Evolutionary conservation across 2,329 filamentous ascomycete species (phyloP), one percentile per base, ranked within the genome.

Genomic region (Pyrenophora teres): DNA sequence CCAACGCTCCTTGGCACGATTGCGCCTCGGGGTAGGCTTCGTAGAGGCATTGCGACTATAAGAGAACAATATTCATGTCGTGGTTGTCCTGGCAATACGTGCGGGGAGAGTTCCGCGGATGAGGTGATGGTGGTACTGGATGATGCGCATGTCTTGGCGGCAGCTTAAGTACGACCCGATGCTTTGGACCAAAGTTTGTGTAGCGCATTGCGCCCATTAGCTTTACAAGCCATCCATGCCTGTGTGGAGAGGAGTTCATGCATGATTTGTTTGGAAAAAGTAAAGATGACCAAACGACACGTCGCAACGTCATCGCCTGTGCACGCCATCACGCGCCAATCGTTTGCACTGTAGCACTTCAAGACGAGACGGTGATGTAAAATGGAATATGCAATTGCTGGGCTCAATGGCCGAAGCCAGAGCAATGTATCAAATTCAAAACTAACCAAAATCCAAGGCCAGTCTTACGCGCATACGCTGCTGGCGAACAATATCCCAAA

Each of bases 31-130:
- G 67, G 52, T 19, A 69, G 42, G 51, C 57, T 63, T 62, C 64
- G 57, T 45, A 66, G 40, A 52, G 68, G 65, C 70, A 73, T 73
- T 63, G 57, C 56, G 48, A 53, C 46, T 57, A 62, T 35, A 23
- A 52, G 50, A 19, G 41, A 48, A 32, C 19, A 55, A 46, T 27
- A 51, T 43, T 47, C 64, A 67, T 65, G 51, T 48, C 51, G 52
- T 40, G 42, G 39, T 27, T 33, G 41, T 37, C 23, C 33, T 19
- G 40, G 37, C 41, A 40, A 33, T 39, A 40, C 36, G 25, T 52
- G 61, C 54, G 59, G 57, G 57, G 51, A 55, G 48, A 50, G 46
- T 30, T 42, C 18, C 36, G 43, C 32, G 27, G 37, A 31, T 35
- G 31, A 48, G 39, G 5, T 40, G 33, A 16, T 18, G 23, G 35